Base-by-base conservation (phyloP, 78 protist species). In the Dictyostelium intermedium region DNA sequence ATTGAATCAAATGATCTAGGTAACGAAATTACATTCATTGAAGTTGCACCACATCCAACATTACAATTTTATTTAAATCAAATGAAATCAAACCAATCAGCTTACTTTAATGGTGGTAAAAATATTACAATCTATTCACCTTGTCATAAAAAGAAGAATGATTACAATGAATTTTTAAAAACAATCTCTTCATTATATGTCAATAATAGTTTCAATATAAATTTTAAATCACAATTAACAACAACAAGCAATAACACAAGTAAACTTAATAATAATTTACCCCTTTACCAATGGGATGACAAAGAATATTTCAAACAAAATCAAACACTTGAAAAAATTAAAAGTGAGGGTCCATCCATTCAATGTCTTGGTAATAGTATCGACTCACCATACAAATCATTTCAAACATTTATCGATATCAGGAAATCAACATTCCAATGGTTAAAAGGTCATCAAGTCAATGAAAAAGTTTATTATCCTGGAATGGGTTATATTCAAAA, bases 401-500 rank as follows among this genome's bases (percentile, higher is more conserved):
- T 20, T 79, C 39, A 79, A 79, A 47, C 93, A 35, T 16, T 80
- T 32, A 89, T 89, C 6, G 53, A 89, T 70, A 41, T 69, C 14
- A 34, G 8, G 18, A 13, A 27, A 23, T 35, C 27, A 80, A 18
- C 93, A 61, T 89, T 80, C 25, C 50, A 56, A 14, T 89, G 73
- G 69, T 47, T 89, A 61, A 89, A 89, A 30, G 93, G 93, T 32
- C 93, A 89, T 53, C 45, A 39, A 56, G 34, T 89, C 10, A 69
- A 34, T 34, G 73, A 72, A 0, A 89, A 89, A 80, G 34, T 39
- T 69, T 47, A 61, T 41, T 87, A 39, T 63, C 84, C 85, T 30
- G 92, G 92, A 2, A 50, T 53, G 16, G 79, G 85, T 43, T 78
- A 87, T 43, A 45, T 87, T 41, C 72, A 77, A 6, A 87, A 87